These are phyloP conservation scores for Lactifluus subvellereus DNA, from an alignment of 768 basidiomycete species.

Conservation along the genomic window DNA sequence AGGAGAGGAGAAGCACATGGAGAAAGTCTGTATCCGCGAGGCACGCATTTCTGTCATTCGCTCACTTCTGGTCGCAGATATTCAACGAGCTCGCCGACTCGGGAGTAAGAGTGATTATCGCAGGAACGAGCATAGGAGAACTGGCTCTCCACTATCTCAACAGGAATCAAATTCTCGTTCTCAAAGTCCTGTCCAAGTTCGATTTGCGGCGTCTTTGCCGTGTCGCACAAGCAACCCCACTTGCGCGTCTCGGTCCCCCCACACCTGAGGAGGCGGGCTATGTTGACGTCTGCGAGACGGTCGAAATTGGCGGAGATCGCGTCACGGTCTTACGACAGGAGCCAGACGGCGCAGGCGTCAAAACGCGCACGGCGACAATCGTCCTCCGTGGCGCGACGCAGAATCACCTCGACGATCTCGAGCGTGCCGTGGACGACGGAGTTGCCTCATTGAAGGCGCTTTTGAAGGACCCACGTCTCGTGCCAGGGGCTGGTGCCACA, in stretches of 20 bases:
- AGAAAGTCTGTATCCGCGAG: constrained; percentile 50
- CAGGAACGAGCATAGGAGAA: constrained; percentile 89
- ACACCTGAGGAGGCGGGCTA: constrained; percentile 94
- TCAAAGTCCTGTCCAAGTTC: constrained; percentile 97
- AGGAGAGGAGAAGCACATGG: constrained; percentile 94
- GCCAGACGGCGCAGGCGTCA: constrained; percentile 45
- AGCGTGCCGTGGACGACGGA: constrained; percentile 94
- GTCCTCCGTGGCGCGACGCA: constrained; percentile 93
- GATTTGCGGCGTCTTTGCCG: constrained; percentile 91
- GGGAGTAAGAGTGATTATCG: constrained; percentile 90
- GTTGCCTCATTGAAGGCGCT: constrained; percentile 93
- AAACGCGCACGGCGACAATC: constrained; percentile 87
- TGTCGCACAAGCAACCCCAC: constrained; percentile 92
- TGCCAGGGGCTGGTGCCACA: constrained; percentile 91
- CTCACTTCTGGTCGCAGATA: constrained; percentile 46
- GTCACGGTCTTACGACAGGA: constrained; percentile 94
- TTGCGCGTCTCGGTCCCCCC: constrained; percentile 92
- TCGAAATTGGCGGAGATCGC: constrained; percentile 95
- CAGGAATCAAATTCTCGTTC: constrained; percentile 86
- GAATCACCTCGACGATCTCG: constrained; percentile 92
- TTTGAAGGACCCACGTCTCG: constrained; percentile 82
- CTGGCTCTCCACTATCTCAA: constrained; percentile 97
- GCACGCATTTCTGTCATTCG: neutral
- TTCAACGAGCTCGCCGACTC: constrained; percentile 96
- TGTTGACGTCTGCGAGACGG: constrained; percentile 91